Base-by-base conservation (phyloP, 139 green algal species). In the Spirogloea muscicola region DNA sequence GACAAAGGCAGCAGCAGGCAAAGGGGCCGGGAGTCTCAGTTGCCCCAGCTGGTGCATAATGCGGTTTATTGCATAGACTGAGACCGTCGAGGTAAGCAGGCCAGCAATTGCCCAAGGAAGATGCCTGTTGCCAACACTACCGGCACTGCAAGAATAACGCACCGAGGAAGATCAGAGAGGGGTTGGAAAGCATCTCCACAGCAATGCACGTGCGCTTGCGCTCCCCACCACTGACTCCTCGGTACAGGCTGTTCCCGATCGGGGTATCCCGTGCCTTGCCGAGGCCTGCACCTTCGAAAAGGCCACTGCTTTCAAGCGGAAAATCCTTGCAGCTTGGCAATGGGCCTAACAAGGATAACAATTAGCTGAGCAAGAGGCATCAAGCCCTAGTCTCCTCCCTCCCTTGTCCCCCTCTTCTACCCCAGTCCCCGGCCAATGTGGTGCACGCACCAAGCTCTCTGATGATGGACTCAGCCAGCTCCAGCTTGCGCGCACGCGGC, bases 391-490 rank as follows among this genome's bases (percentile, higher is more conserved):
- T n/a, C n/a, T n/a, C n/a, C n/a, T n/a, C n/a, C n/a, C n/a, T n/a
- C n/a, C n/a, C n/a, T n/a, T n/a, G n/a, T n/a, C n/a, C n/a, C n/a
- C n/a, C n/a, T n/a, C n/a, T n/a, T n/a, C n/a, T n/a, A n/a, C n/a
- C n/a, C n/a, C n/a, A n/a, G n/a, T n/a, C n/a, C n/a, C n/a, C n/a
- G n/a, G n/a, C n/a, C n/a, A n/a, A n/a, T n/a, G n/a, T n/a, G n/a
- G n/a, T n/a, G 46, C 46, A 55, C 46, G 9, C 7, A 77, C 68
- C 57, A 2, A 80, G 71, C 16, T 67, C 63, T 25, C 27, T 41
- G 9, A 80, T 63, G 5, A 80, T 81, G n/a, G 29, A 4, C 4
- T 80, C 64, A 3, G 79, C 72, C 3, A 59, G 60, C 44, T 41
- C 49, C 41, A 36, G 63, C 36, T 82, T 82, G 21, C 79, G 13